A percentile compares a stretch with the other conserved stretches of the same genome.
Conservation (phyloP, 306 rosid genomes). For the Vigna nakashimae region DNA sequence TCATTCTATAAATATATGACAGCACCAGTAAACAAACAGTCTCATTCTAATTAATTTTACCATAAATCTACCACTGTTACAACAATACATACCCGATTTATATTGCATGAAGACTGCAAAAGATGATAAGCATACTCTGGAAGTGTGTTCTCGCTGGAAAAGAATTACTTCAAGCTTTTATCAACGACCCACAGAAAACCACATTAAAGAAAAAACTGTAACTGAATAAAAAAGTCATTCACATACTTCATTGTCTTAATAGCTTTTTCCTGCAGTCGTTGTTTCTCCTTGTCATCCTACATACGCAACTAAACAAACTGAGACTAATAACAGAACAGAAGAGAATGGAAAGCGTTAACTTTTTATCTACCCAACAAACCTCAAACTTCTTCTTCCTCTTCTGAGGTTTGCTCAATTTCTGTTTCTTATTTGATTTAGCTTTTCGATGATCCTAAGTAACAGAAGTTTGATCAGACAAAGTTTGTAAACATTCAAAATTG, state of each 20-base stretch:
- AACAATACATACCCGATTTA: constrained; percentile 70
- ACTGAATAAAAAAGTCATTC: constrained; percentile 5
- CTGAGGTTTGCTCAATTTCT: constrained; percentile 75
- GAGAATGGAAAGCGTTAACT: constrained; percentile 29
- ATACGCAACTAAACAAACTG: constrained; percentile 39
- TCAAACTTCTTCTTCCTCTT: constrained; percentile 75
- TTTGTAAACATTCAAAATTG: neutral
- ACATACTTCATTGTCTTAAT: constrained; percentile 72
- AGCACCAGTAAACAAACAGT: constrained; percentile 24
- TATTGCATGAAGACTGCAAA: constrained; percentile 67
- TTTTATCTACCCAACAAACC: constrained; percentile 53
- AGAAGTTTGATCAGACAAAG: constrained; percentile 29
- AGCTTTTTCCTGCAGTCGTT: constrained; percentile 62
- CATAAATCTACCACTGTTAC: constrained; percentile 32
- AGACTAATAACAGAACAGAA: constrained; percentile 34
- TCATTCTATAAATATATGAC: constrained; percentile 57
- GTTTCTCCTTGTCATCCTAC: constrained; percentile 76
- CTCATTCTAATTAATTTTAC: constrained; percentile 1
- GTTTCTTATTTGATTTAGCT: constrained; percentile 49
- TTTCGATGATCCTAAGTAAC: constrained; percentile 50
- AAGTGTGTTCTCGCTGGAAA: constrained; percentile 70
- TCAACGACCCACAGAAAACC: constrained; percentile 28
- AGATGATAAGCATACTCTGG: constrained; percentile 77
- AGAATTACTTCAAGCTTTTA: neutral
- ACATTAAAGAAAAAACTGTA: constrained; percentile 1